A percentile compares a stretch with the other conserved stretches of the same genome.
These are phyloP conservation scores for Ophiostoma quercus DNA, from an alignment of 2,329 filamentous ascomycete genomes.

Conservation along the genomic window DNA sequence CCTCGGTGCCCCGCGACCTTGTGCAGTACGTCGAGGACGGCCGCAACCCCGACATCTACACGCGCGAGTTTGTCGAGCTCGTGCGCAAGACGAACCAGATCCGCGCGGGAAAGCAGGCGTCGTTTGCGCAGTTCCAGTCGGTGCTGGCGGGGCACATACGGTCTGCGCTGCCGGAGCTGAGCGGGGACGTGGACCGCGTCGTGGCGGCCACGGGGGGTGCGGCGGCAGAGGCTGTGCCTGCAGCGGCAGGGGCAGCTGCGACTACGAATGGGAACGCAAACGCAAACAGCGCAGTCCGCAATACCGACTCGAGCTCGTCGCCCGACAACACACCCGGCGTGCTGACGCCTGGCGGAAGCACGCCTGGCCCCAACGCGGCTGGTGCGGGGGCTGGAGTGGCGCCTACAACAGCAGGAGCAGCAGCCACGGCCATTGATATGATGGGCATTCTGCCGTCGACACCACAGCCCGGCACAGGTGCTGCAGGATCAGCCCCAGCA, in stretches of 20 bases:
- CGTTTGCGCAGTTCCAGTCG: constrained; percentile 58
- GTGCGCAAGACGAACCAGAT: constrained; percentile 62
- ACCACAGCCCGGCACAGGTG: constrained; percentile 18
- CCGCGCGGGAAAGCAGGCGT: constrained; percentile 58
- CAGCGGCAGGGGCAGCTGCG: neutral
- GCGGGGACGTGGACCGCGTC: constrained; percentile 48
- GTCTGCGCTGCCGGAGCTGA: constrained; percentile 54
- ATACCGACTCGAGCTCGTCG: constrained; percentile 14
- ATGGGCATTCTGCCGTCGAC: constrained; percentile 26
- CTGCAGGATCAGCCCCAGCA: neutral
- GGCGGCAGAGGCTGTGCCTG: neutral
- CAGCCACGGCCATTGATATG: constrained; percentile 22
- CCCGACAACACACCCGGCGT: constrained; percentile 6
- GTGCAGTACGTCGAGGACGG: constrained; percentile 66
- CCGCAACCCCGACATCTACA: constrained; percentile 70
- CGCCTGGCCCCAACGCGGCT: constrained; percentile 13
- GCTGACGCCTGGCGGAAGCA: neutral
- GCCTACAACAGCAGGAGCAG: neutral
- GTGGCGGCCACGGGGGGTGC: constrained; percentile 40
- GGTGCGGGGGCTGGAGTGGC: neutral
- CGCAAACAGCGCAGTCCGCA: neutral
- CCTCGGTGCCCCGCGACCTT: constrained; percentile 56
- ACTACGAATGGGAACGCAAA: neutral
- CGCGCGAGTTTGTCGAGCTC: constrained; percentile 66
- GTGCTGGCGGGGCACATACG: constrained; percentile 55